phyloP scores from a whole-genome alignment of 768 basidiomycete species.

The Pleurotus salmoneostramineus region DNA sequence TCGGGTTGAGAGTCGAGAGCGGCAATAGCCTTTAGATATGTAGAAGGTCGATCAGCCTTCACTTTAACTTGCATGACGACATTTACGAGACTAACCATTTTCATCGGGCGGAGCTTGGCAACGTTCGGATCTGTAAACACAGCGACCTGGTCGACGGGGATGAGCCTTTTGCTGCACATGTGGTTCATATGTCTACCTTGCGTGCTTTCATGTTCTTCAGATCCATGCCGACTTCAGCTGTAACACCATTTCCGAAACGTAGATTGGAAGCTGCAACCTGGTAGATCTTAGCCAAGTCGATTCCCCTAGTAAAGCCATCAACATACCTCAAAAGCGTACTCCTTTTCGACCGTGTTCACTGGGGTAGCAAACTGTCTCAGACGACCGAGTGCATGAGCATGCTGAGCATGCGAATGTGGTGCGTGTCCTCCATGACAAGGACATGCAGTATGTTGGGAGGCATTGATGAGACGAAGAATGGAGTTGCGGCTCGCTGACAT shows the following conservation, averaged over 20 bases:
- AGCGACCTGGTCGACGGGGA: conserved; percentile 59
- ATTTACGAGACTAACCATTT: conserved; percentile 44
- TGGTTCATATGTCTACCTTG: conserved; percentile 44
- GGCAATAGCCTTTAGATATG: conserved; percentile 54
- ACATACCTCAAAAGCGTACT: conserved; percentile 87
- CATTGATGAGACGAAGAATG: conserved; percentile 72
- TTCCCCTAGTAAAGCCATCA: not conserved
- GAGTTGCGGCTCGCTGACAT: conserved; percentile 56
- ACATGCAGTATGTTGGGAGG: conserved; percentile 69
- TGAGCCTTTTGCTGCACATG: too few species aligned
- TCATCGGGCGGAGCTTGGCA: conserved; percentile 77
- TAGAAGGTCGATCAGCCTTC: too few species aligned
- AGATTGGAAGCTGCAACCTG: conserved; percentile 86
- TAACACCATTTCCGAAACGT: conserved; percentile 88
- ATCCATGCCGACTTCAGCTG: conserved; percentile 89
- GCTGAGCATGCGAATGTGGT: conserved; percentile 34
- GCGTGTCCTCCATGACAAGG: conserved; percentile 74
- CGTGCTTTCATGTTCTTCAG: conserved; percentile 90
- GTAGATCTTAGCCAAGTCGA: not conserved
- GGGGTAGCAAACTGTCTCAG: conserved; percentile 77
- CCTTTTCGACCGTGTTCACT: conserved; percentile 66
- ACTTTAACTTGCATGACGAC: too few species aligned
- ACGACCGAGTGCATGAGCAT: conserved; percentile 48
- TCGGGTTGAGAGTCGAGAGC: conserved; percentile 76
- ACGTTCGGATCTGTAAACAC: conserved; percentile 92